phyloP scores from a whole-genome alignment of 2,329 filamentous ascomycete genomes.

The Cercospora canescens region DNA sequence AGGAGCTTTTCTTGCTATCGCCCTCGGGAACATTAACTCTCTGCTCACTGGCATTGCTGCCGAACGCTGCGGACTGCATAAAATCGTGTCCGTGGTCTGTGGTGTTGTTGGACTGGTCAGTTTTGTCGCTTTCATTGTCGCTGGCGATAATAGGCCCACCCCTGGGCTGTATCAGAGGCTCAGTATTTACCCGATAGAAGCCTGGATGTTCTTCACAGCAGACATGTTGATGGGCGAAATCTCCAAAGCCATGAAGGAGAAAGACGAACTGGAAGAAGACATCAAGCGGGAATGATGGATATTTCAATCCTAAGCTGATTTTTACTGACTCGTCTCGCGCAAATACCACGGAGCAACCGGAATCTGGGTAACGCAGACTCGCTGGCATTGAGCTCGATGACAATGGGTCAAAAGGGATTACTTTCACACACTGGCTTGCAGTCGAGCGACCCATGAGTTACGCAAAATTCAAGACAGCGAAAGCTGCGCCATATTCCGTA shows the following conservation, averaged over 20 bases:
- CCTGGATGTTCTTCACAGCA: constrained; percentile 14
- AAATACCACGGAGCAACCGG: not conserved
- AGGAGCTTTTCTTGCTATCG: constrained; percentile 13
- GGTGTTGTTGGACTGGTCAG: constrained; percentile 5
- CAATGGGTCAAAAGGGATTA: no score
- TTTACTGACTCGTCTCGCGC: not conserved
- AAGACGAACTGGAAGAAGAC: not conserved
- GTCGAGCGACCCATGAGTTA: no score
- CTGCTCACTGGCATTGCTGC: constrained; percentile 11
- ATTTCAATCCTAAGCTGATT: not conserved
- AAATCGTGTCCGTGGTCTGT: constrained; percentile 5
- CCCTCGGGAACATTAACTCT: constrained; percentile 13
- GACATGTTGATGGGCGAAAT: constrained; percentile 3
- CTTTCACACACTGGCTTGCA: no score
- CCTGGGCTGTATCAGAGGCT: constrained; percentile 13
- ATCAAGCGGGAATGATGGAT: not conserved
- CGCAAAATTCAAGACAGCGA: no score
- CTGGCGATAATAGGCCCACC: not conserved
- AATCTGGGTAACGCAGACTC: not conserved
- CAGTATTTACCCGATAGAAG: constrained; percentile 14
- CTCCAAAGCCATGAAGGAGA: not conserved
- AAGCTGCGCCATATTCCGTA: no score
- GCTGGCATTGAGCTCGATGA: no score
- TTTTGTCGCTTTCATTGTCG: constrained; percentile 1
- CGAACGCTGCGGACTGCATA: constrained; percentile 4